phyloP scores from a whole-genome alignment of 176 grass and related monocot genomes.

The Eleusine indica region DNA sequence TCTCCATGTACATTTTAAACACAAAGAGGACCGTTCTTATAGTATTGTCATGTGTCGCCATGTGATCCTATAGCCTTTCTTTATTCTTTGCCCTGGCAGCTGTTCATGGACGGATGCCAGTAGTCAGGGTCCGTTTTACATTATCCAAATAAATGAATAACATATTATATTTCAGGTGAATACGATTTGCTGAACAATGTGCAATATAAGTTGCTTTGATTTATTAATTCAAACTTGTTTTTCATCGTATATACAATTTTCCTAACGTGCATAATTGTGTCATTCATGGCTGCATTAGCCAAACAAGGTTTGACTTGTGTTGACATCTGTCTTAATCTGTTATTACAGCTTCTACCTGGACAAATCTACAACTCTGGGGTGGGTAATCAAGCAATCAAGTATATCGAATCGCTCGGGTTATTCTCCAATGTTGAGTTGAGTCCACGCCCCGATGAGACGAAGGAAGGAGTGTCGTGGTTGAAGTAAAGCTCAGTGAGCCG shows the following conservation, averaged over 20 bases:
- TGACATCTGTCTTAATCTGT: neutral
- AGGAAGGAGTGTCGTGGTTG: constrained; percentile 94
- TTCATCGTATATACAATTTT: no score
- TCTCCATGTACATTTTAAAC: no score
- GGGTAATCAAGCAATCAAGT: constrained; percentile 82
- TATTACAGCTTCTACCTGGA: constrained; percentile 79
- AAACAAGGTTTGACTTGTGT: constrained; percentile 18
- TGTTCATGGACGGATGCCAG: neutral
- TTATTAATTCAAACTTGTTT: no score
- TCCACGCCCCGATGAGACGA: constrained; percentile 85
- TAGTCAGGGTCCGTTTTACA: no score
- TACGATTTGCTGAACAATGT: neutral
- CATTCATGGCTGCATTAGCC: no score
- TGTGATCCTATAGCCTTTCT: no score
- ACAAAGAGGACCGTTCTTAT: no score
- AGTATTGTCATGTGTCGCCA: no score
- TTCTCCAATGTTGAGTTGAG: constrained; percentile 94
- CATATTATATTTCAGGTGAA: no score
- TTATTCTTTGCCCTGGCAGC: neutral
- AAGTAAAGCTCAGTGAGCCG: constrained; percentile 89
- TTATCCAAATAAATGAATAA: no score
- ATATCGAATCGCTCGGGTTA: constrained; percentile 85
- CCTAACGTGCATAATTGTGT: no score
- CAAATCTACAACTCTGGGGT: constrained; percentile 94
- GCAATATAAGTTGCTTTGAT: neutral